Percentiles rank a stretch among this genome's conserved stretches.
These are phyloP conservation scores for Raffaelea albimanens DNA, from an alignment of 2,329 filamentous ascomycete species.

Conservation along the genomic window DNA sequence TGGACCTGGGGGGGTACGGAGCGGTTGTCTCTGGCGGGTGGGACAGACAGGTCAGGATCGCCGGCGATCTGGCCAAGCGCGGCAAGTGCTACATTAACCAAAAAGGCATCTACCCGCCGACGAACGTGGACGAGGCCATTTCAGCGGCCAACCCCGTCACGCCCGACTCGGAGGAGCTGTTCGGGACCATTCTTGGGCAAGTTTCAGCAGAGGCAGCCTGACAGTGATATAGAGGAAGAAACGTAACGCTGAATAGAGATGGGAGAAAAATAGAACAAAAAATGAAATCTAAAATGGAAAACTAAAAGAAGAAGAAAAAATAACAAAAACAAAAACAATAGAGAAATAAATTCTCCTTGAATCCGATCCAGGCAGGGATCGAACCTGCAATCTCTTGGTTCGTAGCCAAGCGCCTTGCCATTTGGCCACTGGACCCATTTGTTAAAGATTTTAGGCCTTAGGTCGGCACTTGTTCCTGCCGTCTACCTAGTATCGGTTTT, in stretches of 20 bases:
- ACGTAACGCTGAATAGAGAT: too few species aligned
- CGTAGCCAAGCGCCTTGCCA: conserved; percentile 28
- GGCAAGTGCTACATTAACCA: neutral
- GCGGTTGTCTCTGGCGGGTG: neutral
- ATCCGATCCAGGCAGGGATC: conserved; percentile 22
- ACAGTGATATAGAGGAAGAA: too few species aligned
- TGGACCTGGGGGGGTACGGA: neutral
- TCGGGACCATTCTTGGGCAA: too few species aligned
- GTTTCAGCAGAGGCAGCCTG: too few species aligned
- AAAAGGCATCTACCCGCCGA: neutral
- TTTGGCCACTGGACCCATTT: conserved; percentile 20
- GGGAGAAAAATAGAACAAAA: too few species aligned
- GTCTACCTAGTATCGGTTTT: too few species aligned
- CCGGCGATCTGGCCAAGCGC: neutral
- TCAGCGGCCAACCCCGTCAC: neutral
- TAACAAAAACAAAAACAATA: too few species aligned
- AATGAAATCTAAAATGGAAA: too few species aligned
- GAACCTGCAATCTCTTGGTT: conserved; percentile 28
- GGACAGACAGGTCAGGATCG: neutral
- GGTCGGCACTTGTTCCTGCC: too few species aligned
- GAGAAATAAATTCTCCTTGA: too few species aligned
- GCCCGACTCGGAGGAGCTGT: neutral
- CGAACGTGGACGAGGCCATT: neutral
- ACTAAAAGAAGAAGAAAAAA: too few species aligned
- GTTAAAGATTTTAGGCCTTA: too few species aligned